phyloP scores from a whole-genome alignment of 2,329 filamentous ascomycete species.

The Emmonsiellopsis sp. region DNA sequence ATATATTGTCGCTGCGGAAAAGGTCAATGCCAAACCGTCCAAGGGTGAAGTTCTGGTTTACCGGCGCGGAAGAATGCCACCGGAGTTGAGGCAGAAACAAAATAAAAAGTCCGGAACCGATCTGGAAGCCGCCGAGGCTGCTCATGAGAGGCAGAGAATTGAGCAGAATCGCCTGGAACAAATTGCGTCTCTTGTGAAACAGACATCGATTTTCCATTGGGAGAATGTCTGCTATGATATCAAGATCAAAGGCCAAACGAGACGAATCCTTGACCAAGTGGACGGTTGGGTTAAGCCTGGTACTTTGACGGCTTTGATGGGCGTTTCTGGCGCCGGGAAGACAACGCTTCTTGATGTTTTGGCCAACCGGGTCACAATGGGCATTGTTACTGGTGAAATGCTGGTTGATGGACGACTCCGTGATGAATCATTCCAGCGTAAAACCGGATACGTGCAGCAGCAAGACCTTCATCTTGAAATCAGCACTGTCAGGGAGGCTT shows the following conservation, averaged over 20 bases:
- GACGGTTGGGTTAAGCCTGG: slow-evolving; percentile 93
- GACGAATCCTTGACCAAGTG: slow-evolving; percentile 73
- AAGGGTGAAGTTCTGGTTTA: slow-evolving; percentile 71
- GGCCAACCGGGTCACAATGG: slow-evolving; percentile 78
- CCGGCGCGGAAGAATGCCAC: slow-evolving; percentile 49
- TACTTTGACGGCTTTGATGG: slow-evolving; percentile 80
- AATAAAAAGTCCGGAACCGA: slow-evolving; percentile 7
- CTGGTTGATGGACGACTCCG: slow-evolving; percentile 65
- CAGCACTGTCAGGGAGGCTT: slow-evolving; percentile 76
- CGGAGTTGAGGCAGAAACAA: slow-evolving; percentile 4
- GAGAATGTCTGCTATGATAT: slow-evolving; percentile 74
- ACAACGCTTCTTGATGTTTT: slow-evolving; percentile 82
- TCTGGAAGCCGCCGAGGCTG: slow-evolving; percentile 3
- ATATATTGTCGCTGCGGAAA: slow-evolving; percentile 40
- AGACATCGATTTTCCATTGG: slow-evolving; percentile 69
- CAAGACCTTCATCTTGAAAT: slow-evolving; percentile 85
- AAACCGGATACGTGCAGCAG: slow-evolving; percentile 56
- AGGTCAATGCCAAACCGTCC: slow-evolving; percentile 55
- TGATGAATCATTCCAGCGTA: slow-evolving; percentile 69
- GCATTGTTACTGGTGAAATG: slow-evolving; percentile 80
- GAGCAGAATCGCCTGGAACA: slow-evolving; percentile 19
- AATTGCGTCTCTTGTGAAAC: slow-evolving; percentile 17
- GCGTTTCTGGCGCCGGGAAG: slow-evolving; percentile 87
- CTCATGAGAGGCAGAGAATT: slow-evolving; percentile 15
- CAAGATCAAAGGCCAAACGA: slow-evolving; percentile 64